Evolutionary conservation across 805 yeast species (phyloP).

Genomic region (Saccharomyces eubayanus): DNA sequence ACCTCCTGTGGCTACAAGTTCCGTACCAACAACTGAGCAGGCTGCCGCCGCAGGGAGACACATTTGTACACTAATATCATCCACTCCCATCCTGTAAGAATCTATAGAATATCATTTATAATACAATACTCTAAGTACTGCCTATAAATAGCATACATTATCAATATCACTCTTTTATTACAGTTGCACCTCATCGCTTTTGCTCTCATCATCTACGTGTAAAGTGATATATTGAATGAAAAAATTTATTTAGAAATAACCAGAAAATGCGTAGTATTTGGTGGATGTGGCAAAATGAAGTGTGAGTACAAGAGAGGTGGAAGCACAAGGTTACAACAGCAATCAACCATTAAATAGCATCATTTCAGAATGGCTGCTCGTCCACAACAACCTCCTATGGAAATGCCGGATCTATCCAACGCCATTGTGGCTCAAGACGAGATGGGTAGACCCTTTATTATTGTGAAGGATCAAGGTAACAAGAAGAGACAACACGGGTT

Average conservation of each 20-base stretch:
- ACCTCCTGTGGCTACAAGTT: slow-evolving; percentile 86
- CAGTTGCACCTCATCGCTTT: neutral
- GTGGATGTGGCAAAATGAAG: neutral
- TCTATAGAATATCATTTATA: neutral
- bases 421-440: slow-evolving; percentile 99
- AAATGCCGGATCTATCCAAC: slow-evolving; percentile 86
- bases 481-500: slow-evolving; percentile 63
- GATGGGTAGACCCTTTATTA: slow-evolving; percentile 97
- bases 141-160: neutral
- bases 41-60: neutral
- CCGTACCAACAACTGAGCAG: slow-evolving; percentile 74
- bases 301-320: neutral
- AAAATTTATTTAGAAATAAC: neutral
- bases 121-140: neutral
- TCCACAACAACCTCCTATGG: slow-evolving; percentile 24
- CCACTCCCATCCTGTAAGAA: neutral
- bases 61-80: neutral
- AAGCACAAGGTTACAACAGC: neutral
- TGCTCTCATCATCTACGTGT: neutral
- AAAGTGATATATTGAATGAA: neutral
- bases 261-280: neutral
- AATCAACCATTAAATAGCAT: neutral
- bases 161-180: neutral
- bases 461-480: slow-evolving; percentile 77
- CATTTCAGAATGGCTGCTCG: neutral